A percentile compares a stretch with the other conserved stretches of the same genome.
Evolutionary conservation across 441 rosid genomes (phyloP).

Genomic region (Mallotus repandus): DNA sequence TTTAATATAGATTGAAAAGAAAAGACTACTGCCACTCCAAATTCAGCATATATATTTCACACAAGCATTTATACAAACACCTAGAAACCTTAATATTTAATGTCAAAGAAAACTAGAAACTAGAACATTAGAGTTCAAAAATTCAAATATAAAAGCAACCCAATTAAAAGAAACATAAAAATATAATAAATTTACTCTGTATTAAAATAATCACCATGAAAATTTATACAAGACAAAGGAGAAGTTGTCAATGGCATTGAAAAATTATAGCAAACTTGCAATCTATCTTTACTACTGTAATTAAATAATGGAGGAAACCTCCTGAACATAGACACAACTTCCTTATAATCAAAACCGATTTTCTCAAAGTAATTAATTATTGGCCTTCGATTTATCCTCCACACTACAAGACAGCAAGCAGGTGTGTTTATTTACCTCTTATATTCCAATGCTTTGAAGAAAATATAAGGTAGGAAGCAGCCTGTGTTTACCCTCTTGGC

Average conservation of each 20-base stretch:
- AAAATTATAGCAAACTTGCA: constrained; percentile 68
- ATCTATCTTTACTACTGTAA: constrained; percentile 58
- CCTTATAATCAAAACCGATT: constrained; percentile 57
- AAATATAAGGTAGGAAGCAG: constrained; percentile 75
- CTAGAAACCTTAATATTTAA: too few species aligned
- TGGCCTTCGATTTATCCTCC: constrained; percentile 62
- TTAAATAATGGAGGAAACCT: constrained; percentile 80
- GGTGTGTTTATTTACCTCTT: constrained; percentile 59
- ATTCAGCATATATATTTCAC: too few species aligned
- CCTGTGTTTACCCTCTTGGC: constrained; percentile 64
- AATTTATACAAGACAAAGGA: constrained; percentile 52
- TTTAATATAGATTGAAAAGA: too few species aligned
- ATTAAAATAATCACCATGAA: constrained; percentile 23
- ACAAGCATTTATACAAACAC: too few species aligned
- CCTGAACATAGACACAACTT: constrained; percentile 55
- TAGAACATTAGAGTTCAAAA: too few species aligned
- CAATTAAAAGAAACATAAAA: constrained; percentile 13
- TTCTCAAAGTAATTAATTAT: constrained; percentile 60
- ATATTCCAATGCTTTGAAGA: constrained; percentile 73
- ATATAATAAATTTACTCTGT: constrained; percentile 21
- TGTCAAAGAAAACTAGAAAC: too few species aligned
- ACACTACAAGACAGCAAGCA: constrained; percentile 77
- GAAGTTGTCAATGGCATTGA: constrained; percentile 57
- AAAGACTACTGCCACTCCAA: too few species aligned
- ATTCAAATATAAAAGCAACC: too few species aligned